Conservation (phyloP, 805 yeast genomes). For the Gaillardinia entomophila region DNA sequence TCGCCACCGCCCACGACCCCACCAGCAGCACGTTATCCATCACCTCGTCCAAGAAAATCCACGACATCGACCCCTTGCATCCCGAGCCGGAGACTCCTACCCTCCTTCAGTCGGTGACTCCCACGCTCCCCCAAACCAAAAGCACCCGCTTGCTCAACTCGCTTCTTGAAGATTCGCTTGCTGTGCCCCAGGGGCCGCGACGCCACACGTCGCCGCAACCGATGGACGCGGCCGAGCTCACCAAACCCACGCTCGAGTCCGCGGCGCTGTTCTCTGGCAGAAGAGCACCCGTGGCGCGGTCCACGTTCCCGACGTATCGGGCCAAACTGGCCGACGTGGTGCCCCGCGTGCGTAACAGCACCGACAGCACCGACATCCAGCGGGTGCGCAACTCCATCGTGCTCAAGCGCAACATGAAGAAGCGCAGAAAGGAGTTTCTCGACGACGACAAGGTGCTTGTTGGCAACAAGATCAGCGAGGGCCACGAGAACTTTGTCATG, state of each 20-base stretch:
- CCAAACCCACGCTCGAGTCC: not conserved
- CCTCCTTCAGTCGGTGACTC: too few species aligned
- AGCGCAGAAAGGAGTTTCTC: conserved; percentile 32
- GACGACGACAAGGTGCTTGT: conserved; percentile 59
- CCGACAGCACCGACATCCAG: conserved; percentile 40
- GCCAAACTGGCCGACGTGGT: not conserved
- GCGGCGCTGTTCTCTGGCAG: conserved; percentile 1
- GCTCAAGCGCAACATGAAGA: conserved; percentile 37
- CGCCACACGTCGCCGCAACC: conserved; percentile 10
- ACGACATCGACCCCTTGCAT: not conserved
- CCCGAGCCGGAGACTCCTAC: too few species aligned
- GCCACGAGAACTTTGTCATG: conserved; percentile 87
- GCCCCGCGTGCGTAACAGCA: conserved; percentile 1
- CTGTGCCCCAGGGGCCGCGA: conserved; percentile 1
- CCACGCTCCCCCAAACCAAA: not conserved
- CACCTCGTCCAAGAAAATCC: not conserved
- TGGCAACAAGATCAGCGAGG: conserved; percentile 83
- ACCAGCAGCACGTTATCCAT: not conserved
- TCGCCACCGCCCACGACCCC: not conserved
- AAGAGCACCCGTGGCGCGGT: conserved; percentile 9
- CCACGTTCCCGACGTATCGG: conserved; percentile 12
- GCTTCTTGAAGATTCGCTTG: not conserved
- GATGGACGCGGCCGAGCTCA: not conserved
- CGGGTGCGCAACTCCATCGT: conserved; percentile 46
- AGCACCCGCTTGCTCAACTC: conserved; percentile 1